A percentile compares a stretch with the other conserved stretches of the same genome.
Evolutionary conservation across 2,329 filamentous ascomycete genomes (phyloP).

Genomic region (Monascus ruber): DNA sequence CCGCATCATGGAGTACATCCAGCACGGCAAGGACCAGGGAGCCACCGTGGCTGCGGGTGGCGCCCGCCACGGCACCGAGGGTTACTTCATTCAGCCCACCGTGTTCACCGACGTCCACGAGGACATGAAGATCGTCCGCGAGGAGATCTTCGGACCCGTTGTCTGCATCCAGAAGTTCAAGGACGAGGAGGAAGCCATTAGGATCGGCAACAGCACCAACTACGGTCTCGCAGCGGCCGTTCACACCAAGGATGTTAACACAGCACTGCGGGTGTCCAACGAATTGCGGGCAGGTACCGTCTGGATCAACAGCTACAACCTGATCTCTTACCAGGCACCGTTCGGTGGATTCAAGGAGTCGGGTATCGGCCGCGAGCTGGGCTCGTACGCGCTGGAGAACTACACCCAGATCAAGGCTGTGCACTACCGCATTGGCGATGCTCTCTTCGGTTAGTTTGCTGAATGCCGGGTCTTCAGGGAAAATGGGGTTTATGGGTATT

Average conservation of each 20-base stretch:
- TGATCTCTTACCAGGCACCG: constrained; percentile 40
- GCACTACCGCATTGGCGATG: constrained; percentile 33
- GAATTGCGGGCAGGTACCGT: constrained; percentile 55
- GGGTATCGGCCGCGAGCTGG: constrained; percentile 35
- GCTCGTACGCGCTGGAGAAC: constrained; percentile 38
- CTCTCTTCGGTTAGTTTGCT: constrained; percentile 29
- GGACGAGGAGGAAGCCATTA: constrained; percentile 58
- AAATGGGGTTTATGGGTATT: too few relatives aligned
- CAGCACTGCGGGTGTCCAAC: constrained; percentile 64
- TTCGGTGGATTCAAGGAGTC: constrained; percentile 37
- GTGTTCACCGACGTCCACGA: constrained; percentile 67
- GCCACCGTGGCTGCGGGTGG: constrained; percentile 54
- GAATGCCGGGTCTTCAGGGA: too few relatives aligned
- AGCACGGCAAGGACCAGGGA: constrained; percentile 54
- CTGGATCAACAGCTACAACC: constrained; percentile 61
- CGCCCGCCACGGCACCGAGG: constrained; percentile 62
- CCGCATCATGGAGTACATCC: constrained; percentile 63
- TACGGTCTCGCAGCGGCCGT: constrained; percentile 65
- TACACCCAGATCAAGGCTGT: constrained; percentile 40
- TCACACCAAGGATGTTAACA: constrained; percentile 69
- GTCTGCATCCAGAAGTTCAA: constrained; percentile 64
- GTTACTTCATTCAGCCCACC: constrained; percentile 78
- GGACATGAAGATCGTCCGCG: constrained; percentile 59
- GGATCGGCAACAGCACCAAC: constrained; percentile 58
- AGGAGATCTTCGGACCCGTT: constrained; percentile 74